These are phyloP conservation scores for Polytrichum commune DNA, from an alignment of 225 moss, liverwort and hornwort species.

Conservation along the genomic window DNA sequence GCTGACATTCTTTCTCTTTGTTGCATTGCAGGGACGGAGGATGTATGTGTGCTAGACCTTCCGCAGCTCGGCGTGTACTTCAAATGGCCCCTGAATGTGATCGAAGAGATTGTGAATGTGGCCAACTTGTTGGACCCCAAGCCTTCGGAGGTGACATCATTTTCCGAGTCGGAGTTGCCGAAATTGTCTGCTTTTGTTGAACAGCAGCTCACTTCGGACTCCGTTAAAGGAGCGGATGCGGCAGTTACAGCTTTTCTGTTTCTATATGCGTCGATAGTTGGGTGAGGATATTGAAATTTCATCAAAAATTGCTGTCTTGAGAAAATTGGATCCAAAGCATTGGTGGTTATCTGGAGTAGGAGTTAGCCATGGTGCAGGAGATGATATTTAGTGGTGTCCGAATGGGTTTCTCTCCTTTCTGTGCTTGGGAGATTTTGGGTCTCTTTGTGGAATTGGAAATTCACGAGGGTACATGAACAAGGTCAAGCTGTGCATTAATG, in stretches of 20 bases:
- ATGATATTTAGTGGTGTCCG: no score
- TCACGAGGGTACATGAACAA: no score
- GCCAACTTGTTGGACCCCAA: conserved; percentile 24
- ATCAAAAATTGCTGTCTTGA: no score
- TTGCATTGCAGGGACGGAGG: conserved; percentile 40
- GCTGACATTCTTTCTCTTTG: not conserved
- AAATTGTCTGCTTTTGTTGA: conserved; percentile 52
- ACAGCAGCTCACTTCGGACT: conserved; percentile 36
- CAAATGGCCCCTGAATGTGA: conserved; percentile 52
- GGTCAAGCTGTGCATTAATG: no score
- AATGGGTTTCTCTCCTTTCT: no score
- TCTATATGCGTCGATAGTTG: conserved; percentile 77
- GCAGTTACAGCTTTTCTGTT: conserved; percentile 78
- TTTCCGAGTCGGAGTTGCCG: conserved; percentile 39
- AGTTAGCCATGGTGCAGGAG: no score
- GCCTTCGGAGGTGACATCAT: conserved; percentile 29
- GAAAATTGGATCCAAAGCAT: no score
- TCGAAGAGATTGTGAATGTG: conserved; percentile 36
- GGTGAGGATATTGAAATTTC: conserved; percentile 40
- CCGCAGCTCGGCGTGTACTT: conserved; percentile 60
- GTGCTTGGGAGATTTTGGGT: no score
- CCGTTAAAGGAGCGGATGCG: conserved; percentile 54
- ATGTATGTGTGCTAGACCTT: conserved; percentile 52
- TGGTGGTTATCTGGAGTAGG: no score
- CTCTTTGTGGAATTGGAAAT: no score